phyloP scores from a whole-genome alignment of 2,329 filamentous ascomycete genomes.

The Verticillium nubilum region DNA sequence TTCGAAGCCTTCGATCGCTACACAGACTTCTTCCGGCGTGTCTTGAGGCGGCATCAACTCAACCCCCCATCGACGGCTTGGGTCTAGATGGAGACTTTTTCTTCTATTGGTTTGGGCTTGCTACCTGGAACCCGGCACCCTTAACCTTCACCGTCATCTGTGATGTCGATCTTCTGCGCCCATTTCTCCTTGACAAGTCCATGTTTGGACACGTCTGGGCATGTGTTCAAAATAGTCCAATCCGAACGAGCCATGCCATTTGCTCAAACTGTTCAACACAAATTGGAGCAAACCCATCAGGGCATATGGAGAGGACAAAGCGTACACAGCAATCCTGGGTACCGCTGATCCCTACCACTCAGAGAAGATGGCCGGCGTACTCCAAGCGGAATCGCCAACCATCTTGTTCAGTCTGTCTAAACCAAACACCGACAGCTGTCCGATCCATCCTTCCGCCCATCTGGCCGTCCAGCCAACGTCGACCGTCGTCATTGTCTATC shows the following conservation, averaged over 20 bases:
- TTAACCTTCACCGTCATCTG: slow-evolving; percentile 19
- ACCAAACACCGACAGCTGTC: background rate
- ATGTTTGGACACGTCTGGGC: background rate
- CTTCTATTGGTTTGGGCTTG: background rate
- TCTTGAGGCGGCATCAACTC: background rate
- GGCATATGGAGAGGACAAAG: background rate
- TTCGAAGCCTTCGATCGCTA: background rate
- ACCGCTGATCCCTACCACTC: background rate
- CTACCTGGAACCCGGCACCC: background rate
- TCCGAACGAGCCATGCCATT: background rate
- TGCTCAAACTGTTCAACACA: background rate
- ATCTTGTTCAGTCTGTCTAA: background rate
- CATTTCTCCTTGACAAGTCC: background rate
- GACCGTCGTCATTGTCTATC: background rate
- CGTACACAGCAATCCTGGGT: background rate
- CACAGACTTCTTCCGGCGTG: background rate
- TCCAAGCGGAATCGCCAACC: background rate
- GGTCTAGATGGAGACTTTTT: background rate
- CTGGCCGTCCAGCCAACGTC: background rate
- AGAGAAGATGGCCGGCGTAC: background rate
- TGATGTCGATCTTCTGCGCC: background rate
- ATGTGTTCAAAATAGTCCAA: background rate
- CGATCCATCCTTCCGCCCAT: background rate
- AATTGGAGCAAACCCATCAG: background rate
- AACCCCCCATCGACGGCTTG: background rate